Conservation (phyloP, 176 grass and related monocot genomes). For the Themeda triandra region DNA sequence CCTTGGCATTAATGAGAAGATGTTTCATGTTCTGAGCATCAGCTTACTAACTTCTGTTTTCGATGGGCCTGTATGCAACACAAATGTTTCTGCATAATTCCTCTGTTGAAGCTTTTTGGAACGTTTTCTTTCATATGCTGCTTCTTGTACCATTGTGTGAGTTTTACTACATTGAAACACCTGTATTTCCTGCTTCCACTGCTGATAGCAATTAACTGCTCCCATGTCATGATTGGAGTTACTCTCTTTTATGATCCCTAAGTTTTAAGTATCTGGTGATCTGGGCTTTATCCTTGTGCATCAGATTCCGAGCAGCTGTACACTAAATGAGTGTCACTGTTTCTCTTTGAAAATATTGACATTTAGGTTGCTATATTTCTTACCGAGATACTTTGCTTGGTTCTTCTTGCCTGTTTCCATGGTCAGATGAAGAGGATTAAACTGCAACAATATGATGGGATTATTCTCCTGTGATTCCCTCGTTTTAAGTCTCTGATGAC, state of each 20-base stretch:
- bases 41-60: background rate
- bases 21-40: slow-evolving; percentile 25
- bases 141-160: background rate
- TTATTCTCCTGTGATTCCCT: slow-evolving; percentile 3
- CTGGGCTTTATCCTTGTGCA: too few species aligned
- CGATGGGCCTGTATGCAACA: background rate
- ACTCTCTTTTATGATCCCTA: background rate
- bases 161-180: background rate
- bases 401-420: background rate
- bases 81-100: background rate
- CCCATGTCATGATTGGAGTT: too few species aligned
- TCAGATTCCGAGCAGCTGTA: too few species aligned
- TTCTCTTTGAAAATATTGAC: background rate
- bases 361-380: background rate
- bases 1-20: slow-evolving; percentile 48
- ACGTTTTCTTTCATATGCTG: too few species aligned
- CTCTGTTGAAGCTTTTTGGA: too few species aligned
- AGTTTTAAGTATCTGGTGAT: background rate
- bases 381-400: background rate
- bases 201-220: background rate
- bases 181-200: background rate
- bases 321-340: background rate
- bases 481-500: slow-evolving; percentile 45
- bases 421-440: background rate
- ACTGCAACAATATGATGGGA: slow-evolving; percentile 45